Base-by-base conservation (phyloP, 768 basidiomycete species). In the Podaxis sp. region DNA sequence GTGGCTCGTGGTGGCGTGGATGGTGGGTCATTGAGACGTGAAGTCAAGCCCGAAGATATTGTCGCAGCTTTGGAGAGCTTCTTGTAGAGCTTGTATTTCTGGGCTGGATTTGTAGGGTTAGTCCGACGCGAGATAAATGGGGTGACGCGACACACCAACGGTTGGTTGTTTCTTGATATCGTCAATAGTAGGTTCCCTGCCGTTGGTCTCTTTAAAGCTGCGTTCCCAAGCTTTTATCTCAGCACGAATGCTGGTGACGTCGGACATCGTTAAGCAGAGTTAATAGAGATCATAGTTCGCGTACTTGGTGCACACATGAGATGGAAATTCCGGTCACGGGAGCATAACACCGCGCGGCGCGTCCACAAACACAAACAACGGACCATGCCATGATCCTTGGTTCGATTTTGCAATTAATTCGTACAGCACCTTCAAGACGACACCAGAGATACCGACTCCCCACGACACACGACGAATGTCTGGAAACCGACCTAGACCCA, bases 11-110 rank as follows among this genome's bases (percentile, higher is more conserved):
- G 79, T 65, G 75, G 80, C 19, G 78, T 80, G 8, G 77, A 78
- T 49, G 79, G 77, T 26, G 71, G 66, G 28, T 68, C 71, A 56
- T 73, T 64, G 19, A 70, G 49, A 55, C 52, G 52, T 7, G 19
- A 12, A 24, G 28, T 40, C 28, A 57, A 48, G 52, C 40, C 49
- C 63, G 64, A 40, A 56, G 62, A 11, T 48, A 64, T 64, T 33
- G 73, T 64, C 0, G 75, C 67, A 26, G 73, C 71, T 66, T 89
- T 93, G 60, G 82, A 82, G 39, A 93, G 80, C 63, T 82, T 86
- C 80, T 93, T 93, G 80, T 93, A 92, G 33, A 84, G 80, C 73
- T 83, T 93, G 78, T 94, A 94, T 73, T 89, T 92, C 66, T 85
- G 82, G 64, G 89, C 92, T 93, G 70, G 12, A 63, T 56, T 52